These are phyloP conservation scores for Raphanus raphanistrum DNA, from an alignment of 345 rosid species.

Conservation along the genomic window DNA sequence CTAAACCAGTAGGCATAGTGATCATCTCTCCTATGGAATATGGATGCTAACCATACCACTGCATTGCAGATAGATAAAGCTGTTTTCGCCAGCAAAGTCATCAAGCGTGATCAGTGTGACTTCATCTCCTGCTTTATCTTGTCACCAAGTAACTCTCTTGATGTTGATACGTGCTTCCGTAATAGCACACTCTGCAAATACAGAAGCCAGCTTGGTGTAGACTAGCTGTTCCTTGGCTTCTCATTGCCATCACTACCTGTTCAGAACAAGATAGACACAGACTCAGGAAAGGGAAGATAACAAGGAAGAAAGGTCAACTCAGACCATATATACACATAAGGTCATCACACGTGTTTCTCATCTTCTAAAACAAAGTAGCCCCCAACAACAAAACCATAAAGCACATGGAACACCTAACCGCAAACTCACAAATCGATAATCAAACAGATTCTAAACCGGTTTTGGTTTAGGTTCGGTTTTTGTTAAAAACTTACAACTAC, in stretches of 20 bases:
- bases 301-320: neutral
- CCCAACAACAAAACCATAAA: neutral
- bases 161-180: slow-evolving; percentile 60
- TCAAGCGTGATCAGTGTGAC: slow-evolving; percentile 69
- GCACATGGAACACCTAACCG: neutral
- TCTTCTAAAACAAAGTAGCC: neutral
- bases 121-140: slow-evolving; percentile 58
- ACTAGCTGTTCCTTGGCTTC: slow-evolving; percentile 54
- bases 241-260: slow-evolving; percentile 79
- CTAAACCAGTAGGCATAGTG: slow-evolving; percentile 87
- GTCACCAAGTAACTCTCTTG: slow-evolving; percentile 34
- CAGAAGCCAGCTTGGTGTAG: slow-evolving; percentile 75
- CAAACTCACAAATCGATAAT: neutral
- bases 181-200: slow-evolving; percentile 90
- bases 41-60: slow-evolving; percentile 76
- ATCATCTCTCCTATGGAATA: slow-evolving; percentile 82
- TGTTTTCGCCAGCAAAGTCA: slow-evolving; percentile 52
- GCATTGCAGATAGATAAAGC: slow-evolving; percentile 89
- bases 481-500: neutral
- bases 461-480: neutral
- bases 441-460: neutral
- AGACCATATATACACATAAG: neutral
- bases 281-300: slow-evolving; percentile 4
- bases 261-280: slow-evolving; percentile 15
- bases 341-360: neutral